phyloP scores from a whole-genome alignment of 768 basidiomycete species.

The Pleurotus cornucopiae region DNA sequence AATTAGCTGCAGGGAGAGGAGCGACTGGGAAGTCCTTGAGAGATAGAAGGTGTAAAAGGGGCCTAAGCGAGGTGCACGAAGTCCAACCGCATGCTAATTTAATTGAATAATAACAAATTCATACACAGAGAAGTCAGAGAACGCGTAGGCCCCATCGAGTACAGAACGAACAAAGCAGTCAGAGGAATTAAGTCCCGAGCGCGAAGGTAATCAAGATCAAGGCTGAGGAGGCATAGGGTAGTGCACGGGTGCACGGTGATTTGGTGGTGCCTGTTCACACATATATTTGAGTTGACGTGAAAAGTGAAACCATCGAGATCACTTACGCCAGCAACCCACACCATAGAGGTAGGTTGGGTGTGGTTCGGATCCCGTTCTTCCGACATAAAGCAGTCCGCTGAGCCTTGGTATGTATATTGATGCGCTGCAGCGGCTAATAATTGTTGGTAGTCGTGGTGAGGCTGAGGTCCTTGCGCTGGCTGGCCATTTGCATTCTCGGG shows the following conservation, averaged over 20 bases:
- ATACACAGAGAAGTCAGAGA: background rate
- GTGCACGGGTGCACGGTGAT: background rate
- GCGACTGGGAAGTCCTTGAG: no score
- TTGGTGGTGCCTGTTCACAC: background rate
- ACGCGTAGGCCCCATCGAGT: no score
- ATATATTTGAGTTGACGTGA: background rate
- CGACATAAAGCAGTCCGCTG: conserved; percentile 62
- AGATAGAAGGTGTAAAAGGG: no score
- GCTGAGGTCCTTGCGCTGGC: conserved; percentile 11
- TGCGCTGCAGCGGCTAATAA: conserved; percentile 58
- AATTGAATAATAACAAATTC: conserved; percentile 1
- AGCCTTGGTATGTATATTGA: conserved; percentile 48
- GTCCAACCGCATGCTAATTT: background rate
- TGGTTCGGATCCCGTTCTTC: conserved; percentile 54
- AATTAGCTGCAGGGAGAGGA: no score
- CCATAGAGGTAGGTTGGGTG: conserved; percentile 18
- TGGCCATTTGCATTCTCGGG: conserved; percentile 6
- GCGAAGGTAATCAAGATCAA: background rate
- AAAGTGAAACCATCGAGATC: conserved; percentile 8
- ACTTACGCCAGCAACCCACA: conserved; percentile 44
- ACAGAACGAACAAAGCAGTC: background rate
- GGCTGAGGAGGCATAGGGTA: conserved; percentile 12
- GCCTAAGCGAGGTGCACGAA: no score
- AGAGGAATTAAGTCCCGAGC: background rate
- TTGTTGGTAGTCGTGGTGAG: conserved; percentile 42